Percentiles rank a stretch among this genome's conserved stretches.
These are phyloP conservation scores for Fraxinus cuspidata DNA, from an alignment of 257 asterid genomes.

Conservation along the genomic window DNA sequence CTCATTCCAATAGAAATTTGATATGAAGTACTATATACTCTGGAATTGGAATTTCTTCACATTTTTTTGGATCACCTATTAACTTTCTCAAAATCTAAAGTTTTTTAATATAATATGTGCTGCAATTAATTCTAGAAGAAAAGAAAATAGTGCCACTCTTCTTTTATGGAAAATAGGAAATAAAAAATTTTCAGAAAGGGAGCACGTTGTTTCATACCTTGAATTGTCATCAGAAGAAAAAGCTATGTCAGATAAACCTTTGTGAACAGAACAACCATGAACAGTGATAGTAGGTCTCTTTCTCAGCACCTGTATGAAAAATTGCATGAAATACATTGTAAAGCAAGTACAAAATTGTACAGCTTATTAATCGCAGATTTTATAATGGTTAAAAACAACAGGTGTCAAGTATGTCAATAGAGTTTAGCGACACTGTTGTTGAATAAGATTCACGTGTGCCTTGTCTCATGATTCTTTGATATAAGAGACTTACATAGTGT, in stretches of 20 bases:
- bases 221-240: conserved; percentile 71
- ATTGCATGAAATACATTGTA: conserved; percentile 18
- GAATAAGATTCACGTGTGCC: background rate
- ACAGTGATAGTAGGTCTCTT: conserved; percentile 70
- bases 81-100: conserved; percentile 13
- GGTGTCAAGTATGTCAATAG: background rate
- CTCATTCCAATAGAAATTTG: background rate
- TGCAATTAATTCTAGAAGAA: conserved; percentile 21
- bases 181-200: conserved; percentile 2
- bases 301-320: conserved; percentile 60
- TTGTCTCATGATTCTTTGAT: background rate
- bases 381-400: background rate
- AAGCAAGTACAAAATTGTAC: background rate
- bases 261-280: conserved; percentile 63
- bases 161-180: conserved; percentile 12
- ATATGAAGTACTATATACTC: conserved; percentile 4
- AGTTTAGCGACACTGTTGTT: background rate
- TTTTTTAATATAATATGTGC: conserved; percentile 15
- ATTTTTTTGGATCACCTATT: background rate
- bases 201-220: conserved; percentile 46
- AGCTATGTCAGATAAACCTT: conserved; percentile 79
- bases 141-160: conserved; percentile 6
- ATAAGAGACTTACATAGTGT: background rate
- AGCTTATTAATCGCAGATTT: background rate
- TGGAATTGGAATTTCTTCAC: conserved; percentile 1